Evolutionary conservation across 371 early-diverging fungal genomes (phyloP).

Genomic region (Lichtheimia ramosa): DNA sequence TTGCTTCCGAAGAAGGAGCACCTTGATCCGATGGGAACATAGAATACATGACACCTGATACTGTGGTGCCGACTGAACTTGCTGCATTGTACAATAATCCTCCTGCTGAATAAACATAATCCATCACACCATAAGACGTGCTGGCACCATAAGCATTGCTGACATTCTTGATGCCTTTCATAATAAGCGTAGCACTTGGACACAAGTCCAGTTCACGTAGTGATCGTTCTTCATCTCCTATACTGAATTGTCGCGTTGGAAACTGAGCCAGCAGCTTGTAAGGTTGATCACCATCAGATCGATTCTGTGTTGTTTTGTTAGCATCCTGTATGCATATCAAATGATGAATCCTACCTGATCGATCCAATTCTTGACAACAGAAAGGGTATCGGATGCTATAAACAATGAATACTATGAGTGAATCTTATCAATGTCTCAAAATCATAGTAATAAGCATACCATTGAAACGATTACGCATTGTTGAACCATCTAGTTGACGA

Average conservation of each 20-base stretch:
- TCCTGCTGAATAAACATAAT: constrained; percentile 26
- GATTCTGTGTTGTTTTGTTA: constrained; percentile 18
- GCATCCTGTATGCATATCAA: too few species aligned
- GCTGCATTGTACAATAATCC: constrained; percentile 27
- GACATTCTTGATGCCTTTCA: constrained; percentile 44
- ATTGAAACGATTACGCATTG: constrained; percentile 36
- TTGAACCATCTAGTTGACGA: constrained; percentile 45
- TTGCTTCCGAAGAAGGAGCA: not conserved
- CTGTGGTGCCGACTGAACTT: constrained; percentile 19
- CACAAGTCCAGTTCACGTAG: constrained; percentile 47
- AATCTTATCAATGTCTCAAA: too few species aligned
- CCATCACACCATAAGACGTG: constrained; percentile 11
- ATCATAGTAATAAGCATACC: constrained; percentile 31
- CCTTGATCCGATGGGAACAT: constrained; percentile 20
- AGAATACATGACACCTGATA: constrained; percentile 16
- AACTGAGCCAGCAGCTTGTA: constrained; percentile 46
- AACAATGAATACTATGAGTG: not conserved
- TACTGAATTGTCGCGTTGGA: constrained; percentile 43
- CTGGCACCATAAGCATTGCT: constrained; percentile 23
- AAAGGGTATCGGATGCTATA: constrained; percentile 32
- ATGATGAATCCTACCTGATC: constrained; percentile 19
- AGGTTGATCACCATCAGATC: constrained; percentile 38
- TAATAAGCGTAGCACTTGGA: constrained; percentile 59
- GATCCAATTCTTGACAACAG: constrained; percentile 38
- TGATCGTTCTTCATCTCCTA: constrained; percentile 39